Evolutionary conservation across 1,139 yeast genomes (phyloP).

Genomic region (Kluyveromyces marxianus): DNA sequence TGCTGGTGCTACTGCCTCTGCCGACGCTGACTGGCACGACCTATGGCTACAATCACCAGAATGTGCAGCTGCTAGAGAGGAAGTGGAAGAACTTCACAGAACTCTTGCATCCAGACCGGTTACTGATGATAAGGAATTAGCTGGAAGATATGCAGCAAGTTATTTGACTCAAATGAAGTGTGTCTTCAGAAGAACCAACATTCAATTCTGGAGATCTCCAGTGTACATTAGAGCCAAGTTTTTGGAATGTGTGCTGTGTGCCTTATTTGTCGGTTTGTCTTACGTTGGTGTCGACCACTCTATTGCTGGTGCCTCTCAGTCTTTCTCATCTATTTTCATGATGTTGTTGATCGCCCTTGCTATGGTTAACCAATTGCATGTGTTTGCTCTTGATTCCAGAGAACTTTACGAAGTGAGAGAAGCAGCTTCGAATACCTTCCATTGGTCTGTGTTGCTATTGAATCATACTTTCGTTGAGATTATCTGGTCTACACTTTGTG

Average conservation of each 20-base stretch:
- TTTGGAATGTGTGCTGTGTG: constrained; percentile 40
- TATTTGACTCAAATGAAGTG: constrained; percentile 35
- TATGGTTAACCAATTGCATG: constrained; percentile 50
- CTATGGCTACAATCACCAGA: constrained; percentile 42
- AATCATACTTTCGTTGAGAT: constrained; percentile 45
- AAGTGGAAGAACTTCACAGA: constrained; percentile 32
- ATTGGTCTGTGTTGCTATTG: constrained; percentile 49
- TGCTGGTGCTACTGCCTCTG: constrained; percentile 50
- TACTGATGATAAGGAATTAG: constrained; percentile 28
- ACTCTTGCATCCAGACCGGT: constrained; percentile 22
- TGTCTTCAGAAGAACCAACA: constrained; percentile 37
- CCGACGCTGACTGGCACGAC: constrained; percentile 41
- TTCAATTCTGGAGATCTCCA: constrained; percentile 46
- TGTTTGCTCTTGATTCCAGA: constrained; percentile 44
- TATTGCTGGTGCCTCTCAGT: constrained; percentile 42
- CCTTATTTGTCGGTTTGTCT: constrained; percentile 47
- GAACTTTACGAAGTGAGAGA: constrained; percentile 55
- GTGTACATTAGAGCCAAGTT: constrained; percentile 43
- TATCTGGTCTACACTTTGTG: constrained; percentile 42
- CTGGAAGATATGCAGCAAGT: constrained; percentile 33
- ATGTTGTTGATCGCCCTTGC: constrained; percentile 45
- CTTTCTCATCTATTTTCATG: constrained; percentile 48
- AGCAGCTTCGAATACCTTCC: constrained; percentile 52
- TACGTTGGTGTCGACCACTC: constrained; percentile 36
- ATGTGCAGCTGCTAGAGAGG: constrained; percentile 32